phyloP scores from a whole-genome alignment of 2,329 filamentous ascomycete genomes.

The Colletotrichum sp. region DNA sequence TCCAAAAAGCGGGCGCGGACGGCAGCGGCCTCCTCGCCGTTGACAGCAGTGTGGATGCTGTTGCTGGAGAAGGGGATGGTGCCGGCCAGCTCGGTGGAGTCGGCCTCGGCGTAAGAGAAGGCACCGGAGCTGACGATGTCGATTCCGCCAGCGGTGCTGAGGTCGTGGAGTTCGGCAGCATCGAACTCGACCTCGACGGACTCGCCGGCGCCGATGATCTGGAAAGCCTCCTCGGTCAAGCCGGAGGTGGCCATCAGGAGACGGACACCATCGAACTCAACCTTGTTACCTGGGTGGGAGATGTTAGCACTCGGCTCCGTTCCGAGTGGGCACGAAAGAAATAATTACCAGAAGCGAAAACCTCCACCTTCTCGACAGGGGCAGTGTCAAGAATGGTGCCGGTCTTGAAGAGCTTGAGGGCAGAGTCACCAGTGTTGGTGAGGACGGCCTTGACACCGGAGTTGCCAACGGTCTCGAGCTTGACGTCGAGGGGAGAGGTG shows the following conservation, averaged over 20 bases:
- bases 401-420: conserved; percentile 53
- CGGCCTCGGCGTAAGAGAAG: conserved; percentile 58
- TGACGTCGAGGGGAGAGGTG: conserved; percentile 37
- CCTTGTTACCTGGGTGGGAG: conserved; percentile 23
- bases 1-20: conserved; percentile 47
- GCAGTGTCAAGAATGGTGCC: conserved; percentile 53
- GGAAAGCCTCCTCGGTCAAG: conserved; percentile 55
- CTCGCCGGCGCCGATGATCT: conserved; percentile 51
- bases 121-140: conserved; percentile 60
- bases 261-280: conserved; percentile 59
- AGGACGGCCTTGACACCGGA: conserved; percentile 53
- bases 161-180: conserved; percentile 60
- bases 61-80: conserved; percentile 65
- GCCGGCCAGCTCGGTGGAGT: conserved; percentile 60
- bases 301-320: neutral
- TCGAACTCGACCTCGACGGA: conserved; percentile 60
- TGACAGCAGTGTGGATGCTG: conserved; percentile 59
- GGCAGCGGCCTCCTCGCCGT: conserved; percentile 58
- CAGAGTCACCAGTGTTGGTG: conserved; percentile 50
- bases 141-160: conserved; percentile 56
- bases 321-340: conserved; percentile 12
- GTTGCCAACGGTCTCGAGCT: conserved; percentile 49
- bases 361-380: conserved; percentile 55
- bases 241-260: conserved; percentile 50
- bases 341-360: conserved; percentile 44